Evolutionary conservation across 768 basidiomycete species (phyloP), one percentile per base, ranked within the genome.

Genomic region (Sistotremastrum suecicum): DNA sequence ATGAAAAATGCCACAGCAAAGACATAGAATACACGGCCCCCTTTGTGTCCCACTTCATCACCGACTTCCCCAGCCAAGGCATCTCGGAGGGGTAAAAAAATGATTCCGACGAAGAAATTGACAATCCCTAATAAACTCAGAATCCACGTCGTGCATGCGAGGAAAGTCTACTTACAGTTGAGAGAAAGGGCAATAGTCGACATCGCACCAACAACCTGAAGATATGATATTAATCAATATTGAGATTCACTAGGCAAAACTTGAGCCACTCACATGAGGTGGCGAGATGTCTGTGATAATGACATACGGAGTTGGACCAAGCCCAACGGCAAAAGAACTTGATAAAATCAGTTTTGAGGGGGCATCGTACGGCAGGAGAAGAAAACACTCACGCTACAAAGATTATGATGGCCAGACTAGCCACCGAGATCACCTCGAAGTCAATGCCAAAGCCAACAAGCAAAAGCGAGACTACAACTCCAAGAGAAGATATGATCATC

Each of bases 291-390:
- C 91, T 10, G 90, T 79, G 33, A 94, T 79, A 60, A 97, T 80
- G 36, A 98, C 78, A 57, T 91, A 98, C 0, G 94, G 92, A 34
- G 97, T 66, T 2, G 94, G 91, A 1, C 94, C 94, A 11, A 97
- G 70, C 2, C 92, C 94, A 34, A 83, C 63, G 1, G 91, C 86
- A 61, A 92, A 97, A 1, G 86, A 83, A 62, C 85, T 86, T 48
- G 41, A 42, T 35, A 48, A 41, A 34, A 36, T 5, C 34, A 49
- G 35, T 47, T 43, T 37, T 49, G 6, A 30, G 30, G 39, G 31
- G 42, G 45, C n/a, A 43, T 38, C 1, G 48, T 42, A 29, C 32
- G 7, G 37, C 36, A 28, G 12, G 43, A 41, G 48, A 31, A 4
- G 34, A 28, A 33, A 4, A 31, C 39, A 67, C 76, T 42, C 56